Conservation (phyloP, 257 asterid genomes). For the Ballota nigra region DNA sequence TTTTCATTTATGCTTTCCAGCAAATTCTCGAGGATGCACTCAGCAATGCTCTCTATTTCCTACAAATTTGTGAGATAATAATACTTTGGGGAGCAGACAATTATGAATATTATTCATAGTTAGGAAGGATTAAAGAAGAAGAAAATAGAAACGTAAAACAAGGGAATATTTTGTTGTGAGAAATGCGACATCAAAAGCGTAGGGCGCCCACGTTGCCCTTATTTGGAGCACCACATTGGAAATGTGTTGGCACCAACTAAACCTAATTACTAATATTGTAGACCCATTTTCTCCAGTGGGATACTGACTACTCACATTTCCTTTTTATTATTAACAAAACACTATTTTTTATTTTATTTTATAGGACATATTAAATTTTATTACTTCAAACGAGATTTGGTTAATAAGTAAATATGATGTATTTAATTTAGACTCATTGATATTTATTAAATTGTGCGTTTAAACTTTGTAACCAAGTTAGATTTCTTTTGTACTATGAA, state of each 20-base stretch:
- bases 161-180: conserved; percentile 32
- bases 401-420: neutral
- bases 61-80: neutral
- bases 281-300: conserved; percentile 21
- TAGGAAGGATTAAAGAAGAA: neutral
- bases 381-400: neutral
- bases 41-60: no score
- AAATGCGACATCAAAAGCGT: conserved; percentile 26
- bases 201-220: neutral
- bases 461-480: neutral
- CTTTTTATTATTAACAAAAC: neutral
- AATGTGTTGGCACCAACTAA: conserved; percentile 39
- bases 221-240: conserved; percentile 22
- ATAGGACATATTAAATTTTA: no score
- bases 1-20: neutral
- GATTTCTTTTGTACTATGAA: neutral
- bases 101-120: no score
- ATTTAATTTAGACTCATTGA: neutral
- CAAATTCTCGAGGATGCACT: neutral
- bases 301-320: neutral
- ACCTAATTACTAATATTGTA: conserved; percentile 8
- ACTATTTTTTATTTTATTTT: no score
- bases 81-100: no score
- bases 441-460: no score
- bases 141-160: conserved; percentile 2